phyloP scores from a whole-genome alignment of 2,329 filamentous ascomycete species.

The Emydomyces testavorans region DNA sequence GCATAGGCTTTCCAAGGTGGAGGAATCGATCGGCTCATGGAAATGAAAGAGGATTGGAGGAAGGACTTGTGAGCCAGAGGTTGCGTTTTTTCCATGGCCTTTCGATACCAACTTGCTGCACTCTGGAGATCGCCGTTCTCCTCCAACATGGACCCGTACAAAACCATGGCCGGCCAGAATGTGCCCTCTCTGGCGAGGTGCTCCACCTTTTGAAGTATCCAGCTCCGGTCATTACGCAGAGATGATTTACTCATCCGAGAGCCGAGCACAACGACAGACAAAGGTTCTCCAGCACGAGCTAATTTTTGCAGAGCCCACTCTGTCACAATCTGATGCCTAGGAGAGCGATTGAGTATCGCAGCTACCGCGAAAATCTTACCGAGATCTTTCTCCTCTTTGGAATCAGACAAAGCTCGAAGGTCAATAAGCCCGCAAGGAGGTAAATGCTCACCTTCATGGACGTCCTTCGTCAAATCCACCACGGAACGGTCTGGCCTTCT shows the following conservation, averaged over 20 bases:
- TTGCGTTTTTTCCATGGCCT: conserved; percentile 13
- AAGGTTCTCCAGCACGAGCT: conserved; percentile 2
- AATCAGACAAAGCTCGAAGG: not conserved
- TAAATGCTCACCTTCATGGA: conserved; percentile 1
- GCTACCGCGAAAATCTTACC: not conserved
- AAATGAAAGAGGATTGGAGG: not conserved
- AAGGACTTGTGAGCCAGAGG: not conserved
- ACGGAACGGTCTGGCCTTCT: not conserved
- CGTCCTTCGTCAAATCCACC: not conserved
- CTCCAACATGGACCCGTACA: conserved; percentile 9
- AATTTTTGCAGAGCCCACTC: conserved; percentile 1
- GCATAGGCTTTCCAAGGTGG: conserved; percentile 20
- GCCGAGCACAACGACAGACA: not conserved
- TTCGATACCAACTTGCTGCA: conserved; percentile 9
- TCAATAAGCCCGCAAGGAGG: not conserved
- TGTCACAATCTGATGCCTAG: conserved; percentile 9
- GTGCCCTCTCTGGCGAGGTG: conserved; percentile 6
- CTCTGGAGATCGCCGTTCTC: conserved; percentile 11
- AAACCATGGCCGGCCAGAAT: conserved; percentile 11
- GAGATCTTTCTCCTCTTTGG: not conserved
- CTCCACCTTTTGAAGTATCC: conserved; percentile 9
- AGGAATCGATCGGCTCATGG: not conserved
- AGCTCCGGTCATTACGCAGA: not conserved
- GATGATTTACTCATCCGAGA: not conserved
- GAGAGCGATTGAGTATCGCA: conserved; percentile 7